Evolutionary conservation across 2,329 filamentous ascomycete genomes (phyloP).

Genomic region (Aspergillus sp.): DNA sequence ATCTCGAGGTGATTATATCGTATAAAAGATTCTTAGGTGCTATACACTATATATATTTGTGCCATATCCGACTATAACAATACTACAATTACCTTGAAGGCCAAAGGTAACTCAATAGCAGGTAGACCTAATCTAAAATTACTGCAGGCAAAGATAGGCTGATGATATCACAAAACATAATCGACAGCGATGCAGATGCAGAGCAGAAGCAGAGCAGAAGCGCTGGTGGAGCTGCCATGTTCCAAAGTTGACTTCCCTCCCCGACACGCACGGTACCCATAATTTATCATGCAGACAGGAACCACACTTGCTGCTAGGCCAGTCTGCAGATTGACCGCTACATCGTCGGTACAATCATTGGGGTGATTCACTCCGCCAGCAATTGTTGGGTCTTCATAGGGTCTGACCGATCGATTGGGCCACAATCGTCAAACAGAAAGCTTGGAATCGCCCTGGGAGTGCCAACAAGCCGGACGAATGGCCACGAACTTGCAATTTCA

Average conservation of each 20-base stretch:
- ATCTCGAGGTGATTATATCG: too few relatives aligned
- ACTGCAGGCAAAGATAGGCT: background rate
- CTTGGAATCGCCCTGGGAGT: constrained; percentile 5
- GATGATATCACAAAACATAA: background rate
- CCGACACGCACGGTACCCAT: background rate
- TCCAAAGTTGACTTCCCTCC: background rate
- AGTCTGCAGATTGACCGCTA: background rate
- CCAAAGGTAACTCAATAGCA: too few relatives aligned
- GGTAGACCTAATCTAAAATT: background rate
- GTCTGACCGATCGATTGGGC: constrained; percentile 3
- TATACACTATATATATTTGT: too few relatives aligned
- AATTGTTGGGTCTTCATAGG: constrained; percentile 3
- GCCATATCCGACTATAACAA: too few relatives aligned
- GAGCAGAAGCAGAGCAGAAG: background rate
- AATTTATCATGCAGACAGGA: background rate
- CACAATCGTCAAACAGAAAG: constrained; percentile 2
- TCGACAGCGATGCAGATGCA: background rate
- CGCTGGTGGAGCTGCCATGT: background rate
- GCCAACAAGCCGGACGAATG: background rate
- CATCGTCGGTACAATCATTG: background rate
- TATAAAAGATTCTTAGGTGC: too few relatives aligned
- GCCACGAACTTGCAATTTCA: background rate
- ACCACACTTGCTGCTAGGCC: background rate
- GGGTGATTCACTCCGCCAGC: background rate
- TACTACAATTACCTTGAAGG: too few relatives aligned